Base-by-base conservation (phyloP, 1,284 basidiomycete species). In the Pseudozyma tsukubaensis region DNA sequence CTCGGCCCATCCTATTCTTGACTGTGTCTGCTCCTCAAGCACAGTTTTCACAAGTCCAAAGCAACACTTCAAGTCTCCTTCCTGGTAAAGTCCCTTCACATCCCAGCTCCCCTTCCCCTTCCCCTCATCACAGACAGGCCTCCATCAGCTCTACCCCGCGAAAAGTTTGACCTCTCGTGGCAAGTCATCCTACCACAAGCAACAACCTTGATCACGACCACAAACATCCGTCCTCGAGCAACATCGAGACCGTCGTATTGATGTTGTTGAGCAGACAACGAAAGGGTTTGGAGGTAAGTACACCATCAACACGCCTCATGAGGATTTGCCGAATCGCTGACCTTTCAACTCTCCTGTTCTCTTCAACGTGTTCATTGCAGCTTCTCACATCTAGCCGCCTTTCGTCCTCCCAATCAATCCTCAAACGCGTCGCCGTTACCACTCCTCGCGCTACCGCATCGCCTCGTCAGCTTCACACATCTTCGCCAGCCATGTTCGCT, bases 401-500 rank as follows among this genome's bases (percentile, higher is more conserved):
- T 19, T 49, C 45, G 34, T 50, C 50, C 35, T 56, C 53, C n/a
- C 56, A 45, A 59, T 49, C 54, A 18, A 37, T 59, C 10, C 50
- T 64, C 12, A 44, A 56, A 14, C 57, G 67, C 34, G 60, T 45
- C 16, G n/a, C 29, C 21, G 48, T 57, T 19, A 40, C 60, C 36
- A 43, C 49, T 59, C 56, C 52, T 29, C 50, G 50, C 29, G 10
- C 14, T 14, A n/a, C 49, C 12, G 16, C 57, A 43, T 50, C 57
- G n/a, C 11, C 42, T 21, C 59, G 75, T 19, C 39, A 57, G 32
- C 49, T 79, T 43, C 45, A 57, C 57, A 68, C 64, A 13, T 53
- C 61, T 21, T 59, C 73, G 8, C 52, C 49, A 37, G 49, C 59
- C 62, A 86, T 86, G 85, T 85, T 85, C 45, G 85, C 85, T 21